These are phyloP conservation scores for Ilex paraguariensis DNA, from an alignment of 305 asterid genomes.

Conservation along the genomic window DNA sequence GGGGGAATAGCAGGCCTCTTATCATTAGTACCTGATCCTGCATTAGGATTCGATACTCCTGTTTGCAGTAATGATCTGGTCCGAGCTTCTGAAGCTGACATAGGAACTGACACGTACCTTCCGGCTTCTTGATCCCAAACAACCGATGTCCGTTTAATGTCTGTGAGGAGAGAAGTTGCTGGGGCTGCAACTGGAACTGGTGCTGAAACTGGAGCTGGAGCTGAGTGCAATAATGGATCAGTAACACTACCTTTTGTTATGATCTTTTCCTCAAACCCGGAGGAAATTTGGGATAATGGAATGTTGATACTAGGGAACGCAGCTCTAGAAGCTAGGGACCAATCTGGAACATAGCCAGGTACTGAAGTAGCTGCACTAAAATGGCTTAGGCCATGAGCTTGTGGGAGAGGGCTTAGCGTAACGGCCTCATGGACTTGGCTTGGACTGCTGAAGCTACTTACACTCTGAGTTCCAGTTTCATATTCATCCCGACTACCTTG, in stretches of 20 bases:
- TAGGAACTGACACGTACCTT: conserved; percentile 73
- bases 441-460: conserved; percentile 94
- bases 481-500: conserved; percentile 83
- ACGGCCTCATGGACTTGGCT: conserved; percentile 75
- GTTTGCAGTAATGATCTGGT: conserved; percentile 33
- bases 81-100: conserved; percentile 70
- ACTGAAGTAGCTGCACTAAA: conserved; percentile 20
- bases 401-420: conserved; percentile 89
- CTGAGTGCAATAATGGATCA: conserved; percentile 45
- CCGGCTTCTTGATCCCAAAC: conserved; percentile 99
- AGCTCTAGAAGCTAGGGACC: conserved; percentile 29
- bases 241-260: conserved; percentile 41
- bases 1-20: conserved; percentile 34
- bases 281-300: conserved; percentile 28
- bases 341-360: conserved; percentile 25
- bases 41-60: conserved; percentile 25
- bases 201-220: conserved; percentile 21
- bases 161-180: conserved; percentile 57
- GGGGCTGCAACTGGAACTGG: conserved; percentile 6
- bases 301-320: conserved; percentile 25
- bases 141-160: conserved; percentile 80
- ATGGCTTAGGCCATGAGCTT: conserved; percentile 33
- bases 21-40: conserved; percentile 37
- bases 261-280: conserved; percentile 49
- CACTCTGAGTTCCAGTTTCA: conserved; percentile 81